phyloP scores from a whole-genome alignment of 176 grass and related monocot species.

The Canna indica region DNA sequence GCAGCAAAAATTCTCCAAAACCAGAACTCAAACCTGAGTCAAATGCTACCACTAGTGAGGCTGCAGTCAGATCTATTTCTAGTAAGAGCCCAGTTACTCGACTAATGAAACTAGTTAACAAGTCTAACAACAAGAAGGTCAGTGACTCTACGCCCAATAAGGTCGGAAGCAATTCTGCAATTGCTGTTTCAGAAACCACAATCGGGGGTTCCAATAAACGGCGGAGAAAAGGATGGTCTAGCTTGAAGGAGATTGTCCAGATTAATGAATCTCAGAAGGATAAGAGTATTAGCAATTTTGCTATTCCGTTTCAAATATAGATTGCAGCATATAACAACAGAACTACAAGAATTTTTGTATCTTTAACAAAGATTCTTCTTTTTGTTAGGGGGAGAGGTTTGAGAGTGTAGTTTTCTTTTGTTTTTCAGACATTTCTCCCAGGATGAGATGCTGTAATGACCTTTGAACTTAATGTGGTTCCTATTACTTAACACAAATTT shows the following conservation, averaged over 20 bases:
- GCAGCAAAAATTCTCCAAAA: background rate
- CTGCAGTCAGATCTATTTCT: constrained; percentile 4
- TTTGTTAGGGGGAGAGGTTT: no score
- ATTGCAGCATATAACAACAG: no score
- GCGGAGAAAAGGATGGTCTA: constrained; percentile 62
- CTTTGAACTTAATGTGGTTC: no score
- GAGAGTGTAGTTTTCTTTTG: no score
- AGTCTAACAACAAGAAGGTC: constrained; percentile 14
- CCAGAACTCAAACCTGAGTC: background rate
- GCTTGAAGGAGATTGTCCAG: constrained; percentile 59
- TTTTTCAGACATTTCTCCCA: no score
- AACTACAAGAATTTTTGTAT: no score
- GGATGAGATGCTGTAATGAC: no score
- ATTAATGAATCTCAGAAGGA: constrained; percentile 42
- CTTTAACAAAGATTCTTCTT: no score
- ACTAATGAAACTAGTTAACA: constrained; percentile 13
- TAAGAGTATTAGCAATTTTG: constrained; percentile 44
- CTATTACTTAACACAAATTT: no score
- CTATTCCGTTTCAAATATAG: constrained; percentile 50
- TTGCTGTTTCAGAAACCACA: constrained; percentile 4
- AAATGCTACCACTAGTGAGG: constrained; percentile 16
- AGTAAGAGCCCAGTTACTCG: constrained; percentile 12
- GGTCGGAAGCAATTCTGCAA: constrained; percentile 12
- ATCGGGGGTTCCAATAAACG: constrained; percentile 50
- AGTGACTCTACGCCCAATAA: constrained; percentile 23